Evolutionary conservation across 257 asterid species (phyloP), one percentile per base, ranked within the genome.

Genomic region (Ballota nigra): DNA sequence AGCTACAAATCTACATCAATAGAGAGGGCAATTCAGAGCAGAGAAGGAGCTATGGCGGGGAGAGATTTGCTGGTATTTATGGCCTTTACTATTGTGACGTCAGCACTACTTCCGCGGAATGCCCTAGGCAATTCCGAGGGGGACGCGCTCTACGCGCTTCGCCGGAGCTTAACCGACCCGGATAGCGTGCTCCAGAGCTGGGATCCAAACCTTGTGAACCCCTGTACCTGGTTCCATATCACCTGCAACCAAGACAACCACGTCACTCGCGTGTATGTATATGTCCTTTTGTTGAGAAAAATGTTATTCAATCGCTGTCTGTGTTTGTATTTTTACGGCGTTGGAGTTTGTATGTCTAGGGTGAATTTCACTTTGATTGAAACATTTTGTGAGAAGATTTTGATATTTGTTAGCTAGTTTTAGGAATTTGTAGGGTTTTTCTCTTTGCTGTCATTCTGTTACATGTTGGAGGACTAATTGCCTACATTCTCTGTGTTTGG

Each of bases 181-280:
- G 84, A 85, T 59, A 79, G 76, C 74, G 88, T 79, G 69, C 87
- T 87, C n/a, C 74, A 76, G 79, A 87, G 93, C 88, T 87, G 93
- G 90, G 88, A 87, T 85, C 87, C 76, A 68, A 83, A 78, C 71
- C 87, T 87, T 8, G 90, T 85, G 28, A 73, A 74, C 78, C 91
- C 91, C 6, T 86, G 91, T 36, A 83, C 86, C 55, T 86, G 88
- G 88, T 86, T 86, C 76, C 91, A 86, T 68, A 68, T 86, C 81
- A 86, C 88, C 79, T 86, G 91, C 82, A 83, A 79, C 77, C 79
- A 78, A 45, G 90, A 87, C 77, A 81, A 81, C 76, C 84, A 36
- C 51, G 92, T 85, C 75, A 87, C 90, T 49, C 88, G 92, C 78
- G 70, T 87, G 92, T 87, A 85, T 59, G 85, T 72, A 49, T 72